A percentile compares a stretch with the other conserved stretches of the same genome.
phyloP scores from a whole-genome alignment of 768 basidiomycete genomes.

The Hydnum rufescens region DNA sequence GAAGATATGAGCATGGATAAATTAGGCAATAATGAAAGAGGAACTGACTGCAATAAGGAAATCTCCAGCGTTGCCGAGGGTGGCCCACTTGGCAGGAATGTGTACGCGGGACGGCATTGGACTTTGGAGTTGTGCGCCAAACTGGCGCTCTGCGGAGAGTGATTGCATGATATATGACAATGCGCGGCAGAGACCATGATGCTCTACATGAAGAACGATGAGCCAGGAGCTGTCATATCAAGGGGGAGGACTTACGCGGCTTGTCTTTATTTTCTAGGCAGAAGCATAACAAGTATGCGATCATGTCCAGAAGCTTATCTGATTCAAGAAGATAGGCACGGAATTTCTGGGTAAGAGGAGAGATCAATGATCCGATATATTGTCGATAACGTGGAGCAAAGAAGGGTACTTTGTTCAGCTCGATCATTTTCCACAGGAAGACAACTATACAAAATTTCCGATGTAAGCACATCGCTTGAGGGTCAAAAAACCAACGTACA shows the following conservation, averaged over 20 bases:
- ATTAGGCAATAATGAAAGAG: not conserved
- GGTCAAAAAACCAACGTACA: slow-evolving; percentile 27
- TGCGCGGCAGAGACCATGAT: slow-evolving; percentile 77
- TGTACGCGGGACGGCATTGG: slow-evolving; percentile 33
- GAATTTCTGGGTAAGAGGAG: slow-evolving; percentile 49
- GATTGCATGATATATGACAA: slow-evolving; percentile 85
- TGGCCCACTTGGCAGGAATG: slow-evolving; percentile 59
- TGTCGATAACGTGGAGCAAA: not conserved
- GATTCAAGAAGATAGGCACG: slow-evolving; percentile 61
- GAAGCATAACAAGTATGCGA: slow-evolving; percentile 63
- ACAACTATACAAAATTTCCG: too few species aligned
- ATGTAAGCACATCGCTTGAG: not conserved
- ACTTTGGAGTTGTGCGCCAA: slow-evolving; percentile 47
- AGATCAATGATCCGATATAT: not conserved
- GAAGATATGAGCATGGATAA: not conserved
- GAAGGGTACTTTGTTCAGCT: slow-evolving; percentile 75
- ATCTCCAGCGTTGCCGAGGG: slow-evolving; percentile 56
- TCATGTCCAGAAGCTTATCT: slow-evolving; percentile 54
- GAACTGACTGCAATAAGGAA: slow-evolving; percentile 64
- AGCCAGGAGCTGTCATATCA: not conserved
- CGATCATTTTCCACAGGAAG: slow-evolving; percentile 80
- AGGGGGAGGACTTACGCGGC: slow-evolving; percentile 37
- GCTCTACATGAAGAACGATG: slow-evolving; percentile 31
- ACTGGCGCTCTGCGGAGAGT: slow-evolving; percentile 64
- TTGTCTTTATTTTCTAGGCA: slow-evolving; percentile 84